phyloP scores from a whole-genome alignment of 2,329 filamentous ascomycete species.

The Calonectria pauciramosa region DNA sequence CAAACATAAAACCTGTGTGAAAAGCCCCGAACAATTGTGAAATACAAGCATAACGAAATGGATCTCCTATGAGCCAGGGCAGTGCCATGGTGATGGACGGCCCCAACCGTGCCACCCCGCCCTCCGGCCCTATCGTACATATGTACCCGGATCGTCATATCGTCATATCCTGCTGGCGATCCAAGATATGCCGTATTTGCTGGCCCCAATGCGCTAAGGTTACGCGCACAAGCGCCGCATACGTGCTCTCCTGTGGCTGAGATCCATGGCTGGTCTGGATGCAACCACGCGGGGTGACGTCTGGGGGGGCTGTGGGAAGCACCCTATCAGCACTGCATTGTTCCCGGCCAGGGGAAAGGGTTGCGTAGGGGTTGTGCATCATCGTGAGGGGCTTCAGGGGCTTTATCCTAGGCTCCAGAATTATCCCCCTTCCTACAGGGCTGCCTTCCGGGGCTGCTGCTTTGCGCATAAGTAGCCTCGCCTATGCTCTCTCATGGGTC shows the following conservation, averaged over 20 bases:
- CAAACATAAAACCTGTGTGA: background rate
- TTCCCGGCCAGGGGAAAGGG: background rate
- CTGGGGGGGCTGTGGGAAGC: background rate
- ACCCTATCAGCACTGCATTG: conserved; percentile 14
- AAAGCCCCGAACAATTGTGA: background rate
- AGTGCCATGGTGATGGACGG: background rate
- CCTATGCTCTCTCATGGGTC: conserved; percentile 4
- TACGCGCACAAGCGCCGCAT: background rate
- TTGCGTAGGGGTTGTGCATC: background rate
- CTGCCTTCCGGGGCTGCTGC: background rate
- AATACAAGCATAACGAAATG: background rate
- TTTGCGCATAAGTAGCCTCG: background rate
- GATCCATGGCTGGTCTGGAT: conserved; percentile 1
- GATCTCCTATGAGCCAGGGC: background rate
- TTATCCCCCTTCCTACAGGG: background rate
- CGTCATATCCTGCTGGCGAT: background rate
- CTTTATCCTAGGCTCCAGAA: conserved; percentile 4
- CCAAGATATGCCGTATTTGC: background rate
- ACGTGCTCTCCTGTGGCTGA: conserved; percentile 8
- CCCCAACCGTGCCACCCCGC: background rate
- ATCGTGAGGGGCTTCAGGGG: background rate
- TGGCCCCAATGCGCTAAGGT: background rate
- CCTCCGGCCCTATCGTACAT: background rate
- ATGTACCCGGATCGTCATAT: background rate
- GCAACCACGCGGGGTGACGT: background rate